These are phyloP conservation scores for Discostella stelligera DNA, from an alignment of 352 stramenopile genomes.

Conservation along the genomic window DNA sequence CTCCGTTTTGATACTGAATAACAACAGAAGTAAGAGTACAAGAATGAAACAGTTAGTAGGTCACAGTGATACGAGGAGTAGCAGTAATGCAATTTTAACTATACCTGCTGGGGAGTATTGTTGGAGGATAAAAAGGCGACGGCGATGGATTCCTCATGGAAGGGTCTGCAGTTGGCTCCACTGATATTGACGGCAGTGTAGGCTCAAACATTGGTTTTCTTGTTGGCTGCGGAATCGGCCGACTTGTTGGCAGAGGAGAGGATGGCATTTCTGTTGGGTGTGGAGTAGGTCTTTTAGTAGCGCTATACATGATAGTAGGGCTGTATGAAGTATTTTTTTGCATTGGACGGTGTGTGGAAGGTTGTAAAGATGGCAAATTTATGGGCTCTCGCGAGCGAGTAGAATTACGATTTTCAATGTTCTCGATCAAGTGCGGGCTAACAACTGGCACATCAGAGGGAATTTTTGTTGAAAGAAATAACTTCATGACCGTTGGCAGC, in stretches of 20 bases:
- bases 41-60: too few species aligned
- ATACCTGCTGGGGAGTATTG: not conserved
- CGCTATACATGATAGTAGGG: not conserved
- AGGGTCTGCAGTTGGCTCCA: not conserved
- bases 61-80: too few species aligned
- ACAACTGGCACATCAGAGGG: not conserved
- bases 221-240: not conserved
- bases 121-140: not conserved
- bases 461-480: not conserved
- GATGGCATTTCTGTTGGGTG: not conserved
- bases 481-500: not conserved
- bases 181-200: not conserved
- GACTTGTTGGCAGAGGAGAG: too few species aligned
- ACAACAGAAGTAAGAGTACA: too few species aligned
- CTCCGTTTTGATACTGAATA: not conserved
- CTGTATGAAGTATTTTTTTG: not conserved
- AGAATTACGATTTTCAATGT: not conserved
- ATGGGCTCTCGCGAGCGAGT: not conserved
- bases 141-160: not conserved
- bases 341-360: not conserved
- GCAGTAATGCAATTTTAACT: too few species aligned
- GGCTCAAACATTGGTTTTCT: not conserved
- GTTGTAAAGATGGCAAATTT: not conserved
- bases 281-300: not conserved
- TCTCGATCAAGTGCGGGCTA: not conserved